phyloP scores from a whole-genome alignment of 495 filamentous ascomycete genomes.

The Xylaria intraflava region DNA sequence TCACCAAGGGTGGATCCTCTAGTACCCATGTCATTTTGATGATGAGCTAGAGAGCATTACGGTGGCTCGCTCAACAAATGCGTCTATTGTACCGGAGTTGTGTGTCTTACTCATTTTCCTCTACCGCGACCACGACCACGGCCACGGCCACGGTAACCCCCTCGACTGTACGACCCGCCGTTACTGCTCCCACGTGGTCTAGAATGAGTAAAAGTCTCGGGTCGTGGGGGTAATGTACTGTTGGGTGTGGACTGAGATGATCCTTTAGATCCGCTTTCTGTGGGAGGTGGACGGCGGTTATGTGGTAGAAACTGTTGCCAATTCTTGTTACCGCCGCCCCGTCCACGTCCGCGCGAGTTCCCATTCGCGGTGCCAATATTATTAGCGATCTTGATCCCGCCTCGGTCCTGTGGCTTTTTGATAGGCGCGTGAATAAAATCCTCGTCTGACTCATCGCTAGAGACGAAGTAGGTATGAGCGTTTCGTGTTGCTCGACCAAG shows the following conservation, averaged over 20 bases:
- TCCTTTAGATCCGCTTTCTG: neutral
- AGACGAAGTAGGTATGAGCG: conserved; percentile 35
- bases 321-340: neutral
- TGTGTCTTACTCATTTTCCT: conserved; percentile 10
- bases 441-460: conserved; percentile 38
- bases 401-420: conserved; percentile 13
- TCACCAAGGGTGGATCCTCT: no score
- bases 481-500: conserved; percentile 30
- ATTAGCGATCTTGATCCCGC: conserved; percentile 29
- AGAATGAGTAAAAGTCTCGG: conserved; percentile 6
- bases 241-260: conserved; percentile 13
- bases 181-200: conserved; percentile 2
- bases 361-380: conserved; percentile 15
- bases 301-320: conserved; percentile 24
- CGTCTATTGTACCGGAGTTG: neutral
- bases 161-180: conserved; percentile 6
- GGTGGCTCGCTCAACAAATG: neutral
- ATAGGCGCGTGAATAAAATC: conserved; percentile 33
- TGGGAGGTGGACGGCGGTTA: conserved; percentile 17
- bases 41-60: neutral
- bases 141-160: conserved; percentile 15
- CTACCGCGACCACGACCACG: conserved; percentile 23
- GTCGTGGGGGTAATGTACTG: conserved; percentile 17
- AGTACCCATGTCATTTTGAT: no score
- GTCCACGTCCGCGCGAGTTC: neutral